These are phyloP conservation scores for Maudiozyma humilis DNA, from an alignment of 1,139 yeast genomes.

Conservation along the genomic window DNA sequence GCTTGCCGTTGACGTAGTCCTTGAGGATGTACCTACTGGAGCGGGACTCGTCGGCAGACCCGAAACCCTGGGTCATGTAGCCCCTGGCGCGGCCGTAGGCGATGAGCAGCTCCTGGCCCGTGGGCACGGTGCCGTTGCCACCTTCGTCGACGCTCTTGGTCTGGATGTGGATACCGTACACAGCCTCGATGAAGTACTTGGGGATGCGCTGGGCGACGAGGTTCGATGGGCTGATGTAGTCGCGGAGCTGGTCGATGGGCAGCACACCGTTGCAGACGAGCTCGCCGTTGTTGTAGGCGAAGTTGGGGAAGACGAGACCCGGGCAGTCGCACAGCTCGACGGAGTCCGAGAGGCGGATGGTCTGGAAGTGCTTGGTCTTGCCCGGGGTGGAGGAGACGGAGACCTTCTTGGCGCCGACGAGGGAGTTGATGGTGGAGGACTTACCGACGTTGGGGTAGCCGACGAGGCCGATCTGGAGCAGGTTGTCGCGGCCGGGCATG, in stretches of 20 bases:
- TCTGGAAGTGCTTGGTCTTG: conserved; percentile 97
- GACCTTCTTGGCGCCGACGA: conserved; percentile 92
- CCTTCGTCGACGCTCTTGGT: conserved; percentile 74
- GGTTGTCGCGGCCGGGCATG: conserved; percentile 46
- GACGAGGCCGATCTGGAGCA: conserved; percentile 85
- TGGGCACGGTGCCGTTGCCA: conserved; percentile 71
- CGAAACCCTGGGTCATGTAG: conserved; percentile 94
- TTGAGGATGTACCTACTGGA: conserved; percentile 89
- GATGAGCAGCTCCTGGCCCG: conserved; percentile 78
- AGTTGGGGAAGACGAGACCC: conserved; percentile 96
- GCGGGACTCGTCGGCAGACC: conserved; percentile 93
- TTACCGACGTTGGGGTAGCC: conserved; percentile 98
- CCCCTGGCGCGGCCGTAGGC: conserved; percentile 97
- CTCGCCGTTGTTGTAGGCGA: conserved; percentile 94
- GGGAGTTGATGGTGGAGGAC: conserved; percentile 90
- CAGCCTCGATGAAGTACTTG: conserved; percentile 77
- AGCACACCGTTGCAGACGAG: conserved; percentile 95
- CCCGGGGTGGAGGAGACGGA: conserved; percentile 98
- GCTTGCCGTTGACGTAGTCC: conserved; percentile 90
- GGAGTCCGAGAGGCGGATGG: conserved; percentile 74
- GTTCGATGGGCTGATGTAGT: conserved; percentile 83
- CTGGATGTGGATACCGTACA: conserved; percentile 85
- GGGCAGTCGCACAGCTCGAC: conserved; percentile 97
- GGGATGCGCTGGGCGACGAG: conserved; percentile 86
- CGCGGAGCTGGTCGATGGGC: conserved; percentile 95